A percentile compares a stretch with the other conserved stretches of the same genome.
These are phyloP conservation scores for Paulownia fortunei DNA, from an alignment of 257 asterid species.

Conservation along the genomic window DNA sequence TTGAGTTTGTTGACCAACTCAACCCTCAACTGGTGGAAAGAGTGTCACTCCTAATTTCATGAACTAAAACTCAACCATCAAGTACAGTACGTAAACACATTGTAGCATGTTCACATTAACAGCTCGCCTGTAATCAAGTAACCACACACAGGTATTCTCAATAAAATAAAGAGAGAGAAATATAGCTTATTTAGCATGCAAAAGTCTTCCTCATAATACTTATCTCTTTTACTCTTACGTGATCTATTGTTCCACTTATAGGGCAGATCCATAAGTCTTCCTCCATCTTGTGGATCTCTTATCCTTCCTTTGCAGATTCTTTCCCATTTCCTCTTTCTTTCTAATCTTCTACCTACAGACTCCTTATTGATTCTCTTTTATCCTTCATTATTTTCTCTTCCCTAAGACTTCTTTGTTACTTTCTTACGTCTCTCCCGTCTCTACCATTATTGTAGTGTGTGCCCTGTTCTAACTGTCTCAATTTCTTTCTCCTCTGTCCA, in stretches of 20 bases:
- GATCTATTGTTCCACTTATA: neutral
- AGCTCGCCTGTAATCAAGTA: neutral
- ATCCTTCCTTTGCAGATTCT: neutral
- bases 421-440: no score
- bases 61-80: neutral
- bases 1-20: neutral
- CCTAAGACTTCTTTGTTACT: neutral
- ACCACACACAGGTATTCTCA: neutral
- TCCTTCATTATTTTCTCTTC: neutral
- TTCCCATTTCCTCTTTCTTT: neutral
- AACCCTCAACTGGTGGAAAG: neutral
- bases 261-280: neutral
- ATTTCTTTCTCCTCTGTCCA: neutral
- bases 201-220: neutral
- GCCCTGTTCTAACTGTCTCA: neutral
- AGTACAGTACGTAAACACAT: neutral
- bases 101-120: neutral
- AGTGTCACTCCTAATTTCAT: neutral
- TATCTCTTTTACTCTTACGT: neutral
- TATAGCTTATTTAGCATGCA: neutral
- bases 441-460: neutral
- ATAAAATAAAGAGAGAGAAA: neutral
- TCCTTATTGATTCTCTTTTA: neutral
- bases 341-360: neutral
- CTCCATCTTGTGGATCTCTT: neutral